These are phyloP conservation scores for Tilletia walkeri DNA, from an alignment of 1,284 basidiomycete species.

Conservation along the genomic window DNA sequence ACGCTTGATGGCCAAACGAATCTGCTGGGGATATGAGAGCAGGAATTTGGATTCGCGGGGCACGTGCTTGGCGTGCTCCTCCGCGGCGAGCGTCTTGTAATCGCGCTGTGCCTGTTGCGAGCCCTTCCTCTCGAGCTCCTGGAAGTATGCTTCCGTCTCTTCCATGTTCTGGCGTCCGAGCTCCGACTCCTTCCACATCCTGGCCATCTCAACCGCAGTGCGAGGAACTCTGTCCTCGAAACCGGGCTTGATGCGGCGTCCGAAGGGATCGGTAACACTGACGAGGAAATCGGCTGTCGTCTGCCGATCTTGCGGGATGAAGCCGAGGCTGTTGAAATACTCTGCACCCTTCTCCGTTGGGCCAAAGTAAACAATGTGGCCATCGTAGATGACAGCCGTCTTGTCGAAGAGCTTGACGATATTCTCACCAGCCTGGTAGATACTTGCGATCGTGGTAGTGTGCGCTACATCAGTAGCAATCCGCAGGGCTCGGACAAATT, in stretches of 20 bases:
- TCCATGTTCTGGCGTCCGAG: constrained; percentile 30
- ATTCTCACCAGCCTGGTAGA: constrained; percentile 49
- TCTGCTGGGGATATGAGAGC: constrained; percentile 59
- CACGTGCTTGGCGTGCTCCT: constrained; percentile 34
- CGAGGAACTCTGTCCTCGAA: constrained; percentile 40
- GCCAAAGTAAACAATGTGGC: constrained; percentile 53
- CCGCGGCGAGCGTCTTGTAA: constrained; percentile 29
- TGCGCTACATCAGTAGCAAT: constrained; percentile 37
- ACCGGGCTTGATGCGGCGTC: constrained; percentile 55
- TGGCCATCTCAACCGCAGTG: constrained; percentile 45
- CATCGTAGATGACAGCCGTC: constrained; percentile 43
- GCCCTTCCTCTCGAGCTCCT: constrained; percentile 27
- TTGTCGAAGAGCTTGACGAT: constrained; percentile 49
- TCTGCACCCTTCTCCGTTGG: constrained; percentile 34
- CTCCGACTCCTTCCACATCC: constrained; percentile 31
- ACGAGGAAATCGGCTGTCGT: constrained; percentile 54
- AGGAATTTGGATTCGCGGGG: constrained; percentile 34
- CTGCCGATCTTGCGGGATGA: constrained; percentile 58
- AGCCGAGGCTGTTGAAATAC: constrained; percentile 47
- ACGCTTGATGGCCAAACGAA: constrained; percentile 66
- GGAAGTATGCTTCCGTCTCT: constrained; percentile 37
- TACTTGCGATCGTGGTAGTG: constrained; percentile 35
- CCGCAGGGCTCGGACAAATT: constrained; percentile 44
- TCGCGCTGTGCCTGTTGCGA: constrained; percentile 21
- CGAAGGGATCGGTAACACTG: constrained; percentile 58